These are phyloP conservation scores for Teratosphaeria nubilosa DNA, from an alignment of 2,329 filamentous ascomycete genomes.

Conservation along the genomic window DNA sequence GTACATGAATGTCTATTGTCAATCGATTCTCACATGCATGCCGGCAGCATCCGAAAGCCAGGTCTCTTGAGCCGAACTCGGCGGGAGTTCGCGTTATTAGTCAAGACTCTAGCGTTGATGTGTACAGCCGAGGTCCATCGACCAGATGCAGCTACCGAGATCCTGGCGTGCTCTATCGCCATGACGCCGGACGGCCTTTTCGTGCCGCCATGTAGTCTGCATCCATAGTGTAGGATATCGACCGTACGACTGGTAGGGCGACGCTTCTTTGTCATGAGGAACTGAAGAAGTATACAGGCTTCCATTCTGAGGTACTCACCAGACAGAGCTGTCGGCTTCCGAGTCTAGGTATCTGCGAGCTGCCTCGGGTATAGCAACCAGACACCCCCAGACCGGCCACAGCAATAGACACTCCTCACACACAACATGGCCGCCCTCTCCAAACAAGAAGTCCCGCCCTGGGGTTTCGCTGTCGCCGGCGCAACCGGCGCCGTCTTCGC, in stretches of 20 bases:
- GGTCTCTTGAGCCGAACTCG: not conserved
- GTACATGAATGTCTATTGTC: too few relatives aligned
- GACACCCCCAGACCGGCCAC: not conserved
- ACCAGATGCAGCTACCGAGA: not conserved
- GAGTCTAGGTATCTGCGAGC: not conserved
- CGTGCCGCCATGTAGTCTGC: not conserved
- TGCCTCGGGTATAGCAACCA: not conserved
- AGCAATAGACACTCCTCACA: not conserved
- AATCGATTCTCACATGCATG: not conserved
- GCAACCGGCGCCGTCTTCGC: conserved; percentile 88
- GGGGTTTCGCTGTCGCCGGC: conserved; percentile 86
- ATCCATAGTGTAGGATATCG: not conserved
- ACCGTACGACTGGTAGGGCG: not conserved
- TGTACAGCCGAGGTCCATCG: not conserved
- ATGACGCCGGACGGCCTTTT: not conserved
- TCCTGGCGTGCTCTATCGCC: not conserved
- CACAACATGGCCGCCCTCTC: conserved; percentile 23
- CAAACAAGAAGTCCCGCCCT: conserved; percentile 61
- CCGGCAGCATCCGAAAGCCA: not conserved
- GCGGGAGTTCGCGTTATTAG: not conserved
- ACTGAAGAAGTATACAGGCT: not conserved
- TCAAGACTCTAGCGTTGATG: not conserved
- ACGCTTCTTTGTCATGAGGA: not conserved
- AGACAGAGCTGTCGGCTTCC: not conserved
- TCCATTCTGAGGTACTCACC: not conserved